phyloP scores from a whole-genome alignment of 169 alveolate species.

The Cryptosporidium xiaoi region DNA sequence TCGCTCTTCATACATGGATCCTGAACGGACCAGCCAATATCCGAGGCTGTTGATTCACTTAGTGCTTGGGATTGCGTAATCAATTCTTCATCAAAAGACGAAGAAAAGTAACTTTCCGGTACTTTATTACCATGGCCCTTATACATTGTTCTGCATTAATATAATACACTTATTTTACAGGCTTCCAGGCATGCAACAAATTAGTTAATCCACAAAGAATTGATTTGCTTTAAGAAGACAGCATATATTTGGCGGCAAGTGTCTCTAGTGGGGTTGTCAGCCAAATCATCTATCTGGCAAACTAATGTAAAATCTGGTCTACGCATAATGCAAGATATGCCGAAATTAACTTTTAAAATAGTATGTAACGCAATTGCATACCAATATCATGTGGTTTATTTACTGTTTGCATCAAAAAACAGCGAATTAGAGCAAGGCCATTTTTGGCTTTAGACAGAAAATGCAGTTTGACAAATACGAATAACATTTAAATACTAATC shows the following conservation, averaged over 20 bases:
- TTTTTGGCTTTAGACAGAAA: too few relatives aligned
- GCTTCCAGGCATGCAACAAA: constrained; percentile 59
- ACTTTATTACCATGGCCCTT: constrained; percentile 69
- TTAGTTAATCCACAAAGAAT: constrained; percentile 28
- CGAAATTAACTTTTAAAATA: too few relatives aligned
- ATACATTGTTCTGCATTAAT: constrained; percentile 70
- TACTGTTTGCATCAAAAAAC: too few relatives aligned
- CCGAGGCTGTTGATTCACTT: constrained; percentile 66
- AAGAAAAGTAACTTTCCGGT: constrained; percentile 59
- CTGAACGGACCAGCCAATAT: constrained; percentile 73
- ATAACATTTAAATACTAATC: too few relatives aligned
- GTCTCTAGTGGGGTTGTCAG: constrained; percentile 74
- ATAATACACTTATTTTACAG: constrained; percentile 20
- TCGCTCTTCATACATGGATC: constrained; percentile 51
- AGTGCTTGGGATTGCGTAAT: constrained; percentile 38
- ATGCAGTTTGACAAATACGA: too few relatives aligned
- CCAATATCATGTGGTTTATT: too few relatives aligned
- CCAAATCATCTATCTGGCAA: constrained; percentile 3
- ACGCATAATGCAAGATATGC: too few relatives aligned
- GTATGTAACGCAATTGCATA: too few relatives aligned
- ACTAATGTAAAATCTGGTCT: neutral
- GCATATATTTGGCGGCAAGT: constrained; percentile 71
- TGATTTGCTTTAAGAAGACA: constrained; percentile 60
- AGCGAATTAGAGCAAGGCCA: too few relatives aligned
- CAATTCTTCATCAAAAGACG: constrained; percentile 59